A percentile compares a stretch with the other conserved stretches of the same genome.
Evolutionary conservation across 148 eudicot species (phyloP).

Genomic region (Agrostemma githago): DNA sequence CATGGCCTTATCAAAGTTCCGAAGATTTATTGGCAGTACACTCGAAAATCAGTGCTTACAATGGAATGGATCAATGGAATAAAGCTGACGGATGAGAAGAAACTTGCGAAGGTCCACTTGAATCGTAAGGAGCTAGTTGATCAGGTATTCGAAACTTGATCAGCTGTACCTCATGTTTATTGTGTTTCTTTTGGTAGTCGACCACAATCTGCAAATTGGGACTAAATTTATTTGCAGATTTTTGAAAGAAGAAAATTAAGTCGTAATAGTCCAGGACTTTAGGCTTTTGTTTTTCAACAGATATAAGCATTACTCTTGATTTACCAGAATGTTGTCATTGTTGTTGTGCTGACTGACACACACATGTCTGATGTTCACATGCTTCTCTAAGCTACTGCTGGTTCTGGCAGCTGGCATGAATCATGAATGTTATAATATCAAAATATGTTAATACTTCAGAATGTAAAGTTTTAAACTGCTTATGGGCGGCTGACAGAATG

Average conservation of each 20-base stretch:
- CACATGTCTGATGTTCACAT: not conserved
- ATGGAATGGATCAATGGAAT: conserved; percentile 99
- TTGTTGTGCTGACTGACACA: not conserved
- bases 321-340: not conserved
- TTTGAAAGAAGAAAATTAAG: not conserved
- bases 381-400: conserved; percentile 2
- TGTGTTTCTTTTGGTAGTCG: not conserved
- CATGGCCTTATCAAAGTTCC: conserved; percentile 61
- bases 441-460: not conserved
- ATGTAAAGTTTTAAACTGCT: not conserved
- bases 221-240: not conserved
- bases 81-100: conserved; percentile 72
- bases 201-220: not conserved
- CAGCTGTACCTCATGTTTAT: not conserved
- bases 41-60: conserved; percentile 84
- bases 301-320: not conserved
- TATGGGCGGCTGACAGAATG: not conserved
- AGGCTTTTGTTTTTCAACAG: not conserved
- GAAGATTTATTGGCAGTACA: conserved; percentile 86
- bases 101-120: conserved; percentile 49
- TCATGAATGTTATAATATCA: not conserved
- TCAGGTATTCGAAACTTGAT: conserved; percentile 47
- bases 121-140: conserved; percentile 80
- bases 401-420: not conserved
- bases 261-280: not conserved